Percentiles rank a stretch among this genome's conserved stretches.
Conservation (phyloP, 208 protist genomes). For the Acanthamoeba royreba region DNA sequence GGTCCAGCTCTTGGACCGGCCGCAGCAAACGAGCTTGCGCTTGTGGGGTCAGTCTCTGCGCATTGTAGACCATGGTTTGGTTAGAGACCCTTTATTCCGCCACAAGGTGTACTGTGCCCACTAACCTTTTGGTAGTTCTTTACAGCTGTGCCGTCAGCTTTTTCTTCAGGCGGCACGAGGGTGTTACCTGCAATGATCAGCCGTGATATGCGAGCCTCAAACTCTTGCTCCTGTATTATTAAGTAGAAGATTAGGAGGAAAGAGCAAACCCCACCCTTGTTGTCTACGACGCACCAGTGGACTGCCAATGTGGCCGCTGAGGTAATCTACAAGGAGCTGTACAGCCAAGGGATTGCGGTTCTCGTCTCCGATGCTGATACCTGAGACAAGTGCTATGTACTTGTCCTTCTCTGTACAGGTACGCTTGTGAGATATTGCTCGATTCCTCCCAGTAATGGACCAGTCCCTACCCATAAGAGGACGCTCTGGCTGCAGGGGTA, state of each 20-base stretch:
- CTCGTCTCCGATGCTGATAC: conserved; percentile 45
- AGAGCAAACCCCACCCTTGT: too few species aligned
- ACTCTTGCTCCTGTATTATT: conserved; percentile 32
- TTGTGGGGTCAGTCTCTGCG: not conserved
- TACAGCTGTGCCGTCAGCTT: not conserved
- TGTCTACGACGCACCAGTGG: too few species aligned
- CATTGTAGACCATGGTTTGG: too few species aligned
- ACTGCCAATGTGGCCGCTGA: conserved; percentile 43
- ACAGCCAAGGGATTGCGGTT: not conserved
- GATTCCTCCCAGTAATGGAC: too few species aligned
- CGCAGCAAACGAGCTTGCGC: not conserved
- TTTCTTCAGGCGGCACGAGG: conserved; percentile 47
- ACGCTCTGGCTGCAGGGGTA: not conserved
- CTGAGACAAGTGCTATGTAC: conserved; percentile 51
- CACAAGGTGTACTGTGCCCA: too few species aligned
- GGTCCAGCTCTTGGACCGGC: conserved; percentile 55
- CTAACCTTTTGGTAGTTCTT: conserved; percentile 28
- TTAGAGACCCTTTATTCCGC: too few species aligned
- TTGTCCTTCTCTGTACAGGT: not conserved
- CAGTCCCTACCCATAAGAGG: not conserved
- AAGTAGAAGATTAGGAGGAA: too few species aligned
- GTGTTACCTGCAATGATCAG: conserved; percentile 64
- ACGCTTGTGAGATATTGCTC: too few species aligned
- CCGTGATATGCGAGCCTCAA: conserved; percentile 38
- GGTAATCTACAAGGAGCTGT: conserved; percentile 49